A percentile compares a stretch with the other conserved stretches of the same genome.
phyloP scores from a whole-genome alignment of 805 yeast species.

The Ogataea zsoltii region DNA sequence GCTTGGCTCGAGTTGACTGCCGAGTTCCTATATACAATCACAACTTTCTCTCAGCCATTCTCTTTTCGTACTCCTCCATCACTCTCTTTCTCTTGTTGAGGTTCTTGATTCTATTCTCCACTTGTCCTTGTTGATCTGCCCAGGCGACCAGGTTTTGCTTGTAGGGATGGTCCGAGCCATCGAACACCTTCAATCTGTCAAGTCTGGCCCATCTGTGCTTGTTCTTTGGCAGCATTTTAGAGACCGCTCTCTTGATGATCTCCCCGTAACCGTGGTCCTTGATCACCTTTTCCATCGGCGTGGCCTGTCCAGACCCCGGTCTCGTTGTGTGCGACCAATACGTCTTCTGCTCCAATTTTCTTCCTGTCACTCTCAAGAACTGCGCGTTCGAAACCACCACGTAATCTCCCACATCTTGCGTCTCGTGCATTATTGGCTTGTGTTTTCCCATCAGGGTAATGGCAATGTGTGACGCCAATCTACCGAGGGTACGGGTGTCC shows the following conservation, averaged over 20 bases:
- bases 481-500: conserved; percentile 85
- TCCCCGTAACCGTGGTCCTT: conserved; percentile 87
- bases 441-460: conserved; percentile 92
- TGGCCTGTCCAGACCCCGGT: conserved; percentile 86
- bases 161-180: conserved; percentile 88
- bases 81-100: conserved; percentile 34
- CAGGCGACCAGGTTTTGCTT: conserved; percentile 78
- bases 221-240: conserved; percentile 95
- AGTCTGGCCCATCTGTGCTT: conserved; percentile 74
- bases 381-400: conserved; percentile 95
- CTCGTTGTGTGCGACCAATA: conserved; percentile 88
- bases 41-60: conserved; percentile 28
- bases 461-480: conserved; percentile 89
- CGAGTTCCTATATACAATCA: conserved; percentile 7
- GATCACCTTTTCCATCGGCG: conserved; percentile 76
- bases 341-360: conserved; percentile 73
- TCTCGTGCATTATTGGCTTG: conserved; percentile 81
- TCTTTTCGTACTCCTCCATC: conserved; percentile 27
- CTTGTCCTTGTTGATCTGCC: conserved; percentile 71
- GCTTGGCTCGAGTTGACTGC: neutral
- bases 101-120: conserved; percentile 42
- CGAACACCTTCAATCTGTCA: conserved; percentile 82
- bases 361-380: conserved; percentile 79
- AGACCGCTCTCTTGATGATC: conserved; percentile 80
- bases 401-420: conserved; percentile 91